Conservation (phyloP, 495 filamentous ascomycete species). For the Neurospora africana region DNA sequence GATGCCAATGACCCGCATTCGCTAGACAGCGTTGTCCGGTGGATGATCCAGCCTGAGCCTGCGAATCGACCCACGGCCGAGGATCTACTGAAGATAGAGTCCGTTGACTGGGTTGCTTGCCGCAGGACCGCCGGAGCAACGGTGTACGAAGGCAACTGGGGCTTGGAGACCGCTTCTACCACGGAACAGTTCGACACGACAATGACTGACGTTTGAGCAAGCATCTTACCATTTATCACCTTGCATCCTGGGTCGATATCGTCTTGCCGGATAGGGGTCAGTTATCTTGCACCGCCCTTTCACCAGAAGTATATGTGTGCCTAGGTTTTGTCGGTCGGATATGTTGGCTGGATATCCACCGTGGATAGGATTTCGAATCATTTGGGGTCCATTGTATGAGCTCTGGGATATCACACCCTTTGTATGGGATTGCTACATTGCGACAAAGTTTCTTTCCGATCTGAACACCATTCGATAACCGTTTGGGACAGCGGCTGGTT, state of each 20-base stretch:
- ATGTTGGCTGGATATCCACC: slow-evolving; percentile 22
- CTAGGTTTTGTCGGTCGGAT: slow-evolving; percentile 19
- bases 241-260: slow-evolving; percentile 17
- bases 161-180: slow-evolving; percentile 39
- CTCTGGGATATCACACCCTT: slow-evolving; percentile 6
- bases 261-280: slow-evolving; percentile 26
- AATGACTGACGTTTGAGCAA: slow-evolving; percentile 37
- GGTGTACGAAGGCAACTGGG: slow-evolving; percentile 92
- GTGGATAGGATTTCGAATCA: slow-evolving; percentile 20
- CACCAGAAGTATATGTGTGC: slow-evolving; percentile 20
- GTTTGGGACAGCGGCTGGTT: slow-evolving; percentile 2
- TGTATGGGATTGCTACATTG: slow-evolving; percentile 11
- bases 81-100: slow-evolving; percentile 56
- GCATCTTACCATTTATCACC: slow-evolving; percentile 9
- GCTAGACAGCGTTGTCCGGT: slow-evolving; percentile 72
- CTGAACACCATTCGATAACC: slow-evolving; percentile 9
- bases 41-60: slow-evolving; percentile 77
- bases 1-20: slow-evolving; percentile 56
- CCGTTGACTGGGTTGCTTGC: slow-evolving; percentile 62
- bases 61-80: slow-evolving; percentile 61
- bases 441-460: background rate
- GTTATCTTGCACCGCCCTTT: slow-evolving; percentile 10
- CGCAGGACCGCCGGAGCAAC: slow-evolving; percentile 77
- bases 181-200: slow-evolving; percentile 29
- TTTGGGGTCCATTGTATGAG: slow-evolving; percentile 15